Conservation (phyloP, 306 rosid species). For the Canavalia ensiformis region DNA sequence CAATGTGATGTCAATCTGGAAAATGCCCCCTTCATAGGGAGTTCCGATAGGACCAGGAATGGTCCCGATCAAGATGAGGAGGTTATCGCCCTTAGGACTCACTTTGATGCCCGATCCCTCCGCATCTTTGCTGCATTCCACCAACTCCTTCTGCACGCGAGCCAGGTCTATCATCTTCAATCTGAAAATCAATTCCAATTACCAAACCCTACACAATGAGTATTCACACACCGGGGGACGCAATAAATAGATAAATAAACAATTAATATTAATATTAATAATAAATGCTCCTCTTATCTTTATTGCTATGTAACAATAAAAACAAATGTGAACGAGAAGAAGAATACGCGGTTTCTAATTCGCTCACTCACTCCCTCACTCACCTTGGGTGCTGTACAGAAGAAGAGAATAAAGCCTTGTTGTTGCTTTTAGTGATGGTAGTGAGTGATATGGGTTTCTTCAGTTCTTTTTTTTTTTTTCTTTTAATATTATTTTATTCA, state of each 20-base stretch:
- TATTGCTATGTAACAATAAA: not conserved
- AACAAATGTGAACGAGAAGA: not conserved
- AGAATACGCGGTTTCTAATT: not conserved
- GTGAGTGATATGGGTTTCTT: not conserved
- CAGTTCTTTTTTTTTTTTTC: not conserved
- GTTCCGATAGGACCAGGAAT: slow-evolving; percentile 90
- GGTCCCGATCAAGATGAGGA: slow-evolving; percentile 71
- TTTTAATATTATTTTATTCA: not conserved
- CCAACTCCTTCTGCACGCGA: slow-evolving; percentile 98
- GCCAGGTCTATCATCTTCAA: slow-evolving; percentile 87
- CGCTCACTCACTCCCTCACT: not conserved
- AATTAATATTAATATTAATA: no score
- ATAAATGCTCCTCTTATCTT: not conserved
- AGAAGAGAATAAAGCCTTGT: slow-evolving; percentile 23
- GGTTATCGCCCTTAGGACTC: slow-evolving; percentile 70
- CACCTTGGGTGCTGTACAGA: slow-evolving; percentile 23
- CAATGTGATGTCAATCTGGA: slow-evolving; percentile 88
- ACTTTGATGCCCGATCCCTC: slow-evolving; percentile 91
- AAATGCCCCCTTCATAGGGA: slow-evolving; percentile 92
- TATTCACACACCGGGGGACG: no score
- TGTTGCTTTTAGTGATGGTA: not conserved
- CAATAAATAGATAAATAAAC: no score
- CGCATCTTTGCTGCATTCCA: slow-evolving; percentile 80
- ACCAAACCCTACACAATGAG: slow-evolving; percentile 51
- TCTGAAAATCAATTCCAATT: slow-evolving; percentile 12